Evolutionary conservation across 23 red algal genomes (phyloP).

Genomic region (Gracilaria domingensis): DNA sequence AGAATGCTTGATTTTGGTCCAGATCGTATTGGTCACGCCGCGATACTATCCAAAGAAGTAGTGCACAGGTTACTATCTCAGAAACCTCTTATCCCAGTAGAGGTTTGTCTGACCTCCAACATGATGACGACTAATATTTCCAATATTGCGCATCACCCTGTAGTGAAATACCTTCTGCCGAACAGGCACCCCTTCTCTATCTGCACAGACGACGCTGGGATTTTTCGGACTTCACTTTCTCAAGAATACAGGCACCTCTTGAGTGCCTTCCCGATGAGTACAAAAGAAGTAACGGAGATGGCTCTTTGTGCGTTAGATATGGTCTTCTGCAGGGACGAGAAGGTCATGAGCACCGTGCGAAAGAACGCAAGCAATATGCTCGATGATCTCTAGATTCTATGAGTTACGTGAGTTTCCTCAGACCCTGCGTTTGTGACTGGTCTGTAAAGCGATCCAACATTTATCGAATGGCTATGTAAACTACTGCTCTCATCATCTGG

Average conservation of each 20-base stretch:
- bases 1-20: constrained; percentile 60
- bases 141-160: constrained; percentile 38
- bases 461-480: too few species aligned
- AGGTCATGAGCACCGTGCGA: not conserved
- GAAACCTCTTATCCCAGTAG: constrained; percentile 25
- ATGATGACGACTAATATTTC: constrained; percentile 43
- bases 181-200: constrained; percentile 35
- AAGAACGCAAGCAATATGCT: not conserved
- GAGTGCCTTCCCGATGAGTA: not conserved
- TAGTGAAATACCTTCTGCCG: constrained; percentile 29
- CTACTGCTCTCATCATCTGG: too few species aligned
- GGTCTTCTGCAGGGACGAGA: constrained; percentile 45
- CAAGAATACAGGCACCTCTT: constrained; percentile 42
- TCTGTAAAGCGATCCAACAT: too few species aligned
- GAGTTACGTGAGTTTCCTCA: not conserved
- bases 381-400: not conserved
- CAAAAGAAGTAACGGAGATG: not conserved
- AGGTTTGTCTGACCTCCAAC: constrained; percentile 73
- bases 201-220: constrained; percentile 67
- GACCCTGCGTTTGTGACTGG: too few species aligned
- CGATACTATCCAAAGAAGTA: constrained; percentile 19
- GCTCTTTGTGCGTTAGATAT: constrained; percentile 23
- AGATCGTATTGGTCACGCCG: constrained; percentile 65
- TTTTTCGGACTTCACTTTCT: constrained; percentile 62
- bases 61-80: constrained; percentile 18